A percentile compares a stretch with the other conserved stretches of the same genome.
These are phyloP conservation scores for Eucalyptus marginata DNA, from an alignment of 345 rosid genomes.

Conservation along the genomic window DNA sequence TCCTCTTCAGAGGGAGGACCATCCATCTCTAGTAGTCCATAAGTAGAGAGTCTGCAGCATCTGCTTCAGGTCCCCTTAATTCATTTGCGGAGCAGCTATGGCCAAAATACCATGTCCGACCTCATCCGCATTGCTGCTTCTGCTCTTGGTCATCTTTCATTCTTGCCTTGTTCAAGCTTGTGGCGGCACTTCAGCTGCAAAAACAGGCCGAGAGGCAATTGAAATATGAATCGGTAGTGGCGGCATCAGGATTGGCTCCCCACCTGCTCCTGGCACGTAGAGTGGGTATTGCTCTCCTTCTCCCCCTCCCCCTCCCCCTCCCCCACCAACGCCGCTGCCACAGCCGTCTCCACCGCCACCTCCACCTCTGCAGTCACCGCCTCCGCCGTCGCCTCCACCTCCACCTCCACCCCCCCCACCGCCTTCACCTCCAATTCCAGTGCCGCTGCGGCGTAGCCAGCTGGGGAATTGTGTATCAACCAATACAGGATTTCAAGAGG, in stretches of 20 bases:
- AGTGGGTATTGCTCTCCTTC: background rate
- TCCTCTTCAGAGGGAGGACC: background rate
- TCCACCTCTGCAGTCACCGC: background rate
- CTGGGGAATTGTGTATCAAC: background rate
- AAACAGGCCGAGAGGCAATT: background rate
- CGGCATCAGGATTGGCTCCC: background rate
- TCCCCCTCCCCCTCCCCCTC: background rate
- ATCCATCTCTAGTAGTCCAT: background rate
- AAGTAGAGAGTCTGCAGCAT: background rate
- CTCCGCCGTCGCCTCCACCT: background rate
- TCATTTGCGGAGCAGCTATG: background rate
- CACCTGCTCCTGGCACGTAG: background rate
- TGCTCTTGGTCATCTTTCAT: background rate
- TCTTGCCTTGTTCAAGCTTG: background rate
- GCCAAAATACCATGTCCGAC: background rate
- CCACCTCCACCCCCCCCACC: background rate
- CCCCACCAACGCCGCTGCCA: background rate
- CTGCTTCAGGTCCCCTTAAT: background rate
- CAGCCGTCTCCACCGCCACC: background rate
- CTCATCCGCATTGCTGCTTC: background rate
- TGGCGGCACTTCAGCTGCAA: background rate
- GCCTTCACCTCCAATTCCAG: background rate
- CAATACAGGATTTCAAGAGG: slow-evolving; percentile 1
- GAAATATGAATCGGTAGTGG: background rate
- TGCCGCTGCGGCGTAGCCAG: background rate